Evolutionary conservation across 805 yeast species (phyloP).

Genomic region (Wickerhamomyces chambardii): DNA sequence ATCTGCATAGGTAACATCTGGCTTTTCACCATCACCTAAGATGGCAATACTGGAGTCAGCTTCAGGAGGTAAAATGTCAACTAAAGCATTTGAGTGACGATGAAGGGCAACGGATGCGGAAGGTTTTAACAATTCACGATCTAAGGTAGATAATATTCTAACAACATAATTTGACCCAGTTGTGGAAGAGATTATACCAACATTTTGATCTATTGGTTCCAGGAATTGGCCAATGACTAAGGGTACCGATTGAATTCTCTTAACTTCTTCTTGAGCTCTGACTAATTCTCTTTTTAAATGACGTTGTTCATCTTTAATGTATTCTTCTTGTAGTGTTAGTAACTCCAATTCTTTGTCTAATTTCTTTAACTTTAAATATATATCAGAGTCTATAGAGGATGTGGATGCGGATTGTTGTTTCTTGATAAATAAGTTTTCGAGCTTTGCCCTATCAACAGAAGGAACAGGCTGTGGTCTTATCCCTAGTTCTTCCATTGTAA

Average conservation of each 20-base stretch:
- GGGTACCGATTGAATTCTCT: conserved; percentile 95
- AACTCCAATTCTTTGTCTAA: conserved; percentile 87
- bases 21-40: conserved; percentile 89
- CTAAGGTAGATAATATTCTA: conserved; percentile 87
- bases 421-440: conserved; percentile 17
- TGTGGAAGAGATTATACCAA: conserved; percentile 95
- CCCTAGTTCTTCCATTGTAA: conserved; percentile 55
- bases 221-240: conserved; percentile 96
- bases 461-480: conserved; percentile 28
- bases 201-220: conserved; percentile 94
- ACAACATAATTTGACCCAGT: conserved; percentile 98
- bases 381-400: conserved; percentile 38
- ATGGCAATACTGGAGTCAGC: conserved; percentile 96
- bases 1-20: conserved; percentile 90
- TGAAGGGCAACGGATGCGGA: conserved; percentile 95
- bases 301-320: conserved; percentile 96
- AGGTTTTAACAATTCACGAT: conserved; percentile 89
- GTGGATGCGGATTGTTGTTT: conserved; percentile 11
- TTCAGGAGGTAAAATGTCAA: conserved; percentile 96
- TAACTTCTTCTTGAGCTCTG: conserved; percentile 97
- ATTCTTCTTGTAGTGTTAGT: conserved; percentile 84
- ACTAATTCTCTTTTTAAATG: conserved; percentile 90
- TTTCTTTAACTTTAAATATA: conserved; percentile 76
- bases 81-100: conserved; percentile 96
- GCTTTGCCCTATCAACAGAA: conserved; percentile 21